Base-by-base conservation (phyloP, 352 stramenopile species). In the Thalassiosira pacifica region DNA sequence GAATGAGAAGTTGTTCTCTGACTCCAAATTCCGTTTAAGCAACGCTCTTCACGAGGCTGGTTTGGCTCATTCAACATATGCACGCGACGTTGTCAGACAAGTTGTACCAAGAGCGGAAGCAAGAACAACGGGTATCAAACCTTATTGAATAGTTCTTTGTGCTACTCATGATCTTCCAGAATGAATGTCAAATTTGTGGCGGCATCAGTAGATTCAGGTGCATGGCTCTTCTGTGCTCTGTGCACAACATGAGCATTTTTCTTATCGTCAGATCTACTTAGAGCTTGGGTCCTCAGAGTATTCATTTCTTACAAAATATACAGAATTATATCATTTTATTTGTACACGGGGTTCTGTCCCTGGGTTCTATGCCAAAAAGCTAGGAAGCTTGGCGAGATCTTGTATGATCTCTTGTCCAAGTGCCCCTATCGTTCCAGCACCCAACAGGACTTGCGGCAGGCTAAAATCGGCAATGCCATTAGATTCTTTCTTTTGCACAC, bases 81-180 rank as follows among this genome's bases (percentile, higher is more conserved):
- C 80, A n/a, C 65, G 82, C 31, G 78, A 85, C 53, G 74, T 80
- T 5, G 69, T 91, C 2, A 60, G 78, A 66, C 52, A 79, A 34
- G 29, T 31, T 9, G 79, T 91, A 63, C 86, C 86, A 45, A 76
- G 82, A 40, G 37, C 19, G 13, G 65, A 82, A 42, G 77, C 83
- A 68, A 73, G 82, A 52, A 91, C 82, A 16, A 91, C 85, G 18
- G 82, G 82, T 0, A 87, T 91, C 31, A 77, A 82, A 67, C 83
- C 83, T 42, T 89, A 84, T 75, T 86, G 75, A 57, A 77, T 34
- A n/a, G n/a, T n/a, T n/a, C n/a, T n/a, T n/a, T n/a, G n/a, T n/a
- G n/a, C n/a, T n/a, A n/a, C n/a, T n/a, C n/a, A n/a, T n/a, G n/a
- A n/a, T n/a, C n/a, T n/a, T n/a, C n/a, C n/a, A n/a, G n/a, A n/a